These are phyloP conservation scores for Backusella morwellensis DNA, from an alignment of 192 early-diverging fungal species.

Conservation along the genomic window DNA sequence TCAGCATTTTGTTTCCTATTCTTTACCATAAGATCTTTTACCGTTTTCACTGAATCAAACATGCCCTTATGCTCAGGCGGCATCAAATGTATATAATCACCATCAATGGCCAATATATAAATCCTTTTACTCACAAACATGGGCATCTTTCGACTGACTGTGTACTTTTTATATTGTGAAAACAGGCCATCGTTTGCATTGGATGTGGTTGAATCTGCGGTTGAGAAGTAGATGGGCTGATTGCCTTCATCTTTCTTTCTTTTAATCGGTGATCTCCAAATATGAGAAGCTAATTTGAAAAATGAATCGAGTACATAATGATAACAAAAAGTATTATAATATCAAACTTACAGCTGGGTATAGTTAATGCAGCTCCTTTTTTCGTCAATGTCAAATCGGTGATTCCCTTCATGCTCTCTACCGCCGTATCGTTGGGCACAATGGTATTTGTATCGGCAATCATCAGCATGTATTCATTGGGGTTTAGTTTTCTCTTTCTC, in stretches of 20 bases:
- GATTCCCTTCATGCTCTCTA: slow-evolving; percentile 61
- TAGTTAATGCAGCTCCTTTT: slow-evolving; percentile 41
- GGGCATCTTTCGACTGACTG: slow-evolving; percentile 78
- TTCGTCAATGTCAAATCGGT: slow-evolving; percentile 75
- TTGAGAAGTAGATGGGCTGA: slow-evolving; percentile 31
- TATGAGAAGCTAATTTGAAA: slow-evolving; percentile 12
- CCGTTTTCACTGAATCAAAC: slow-evolving; percentile 83
- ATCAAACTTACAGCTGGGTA: slow-evolving; percentile 30
- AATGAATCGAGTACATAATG: neutral
- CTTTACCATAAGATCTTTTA: slow-evolving; percentile 29
- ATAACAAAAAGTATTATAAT: neutral
- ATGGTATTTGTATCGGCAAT: slow-evolving; percentile 75
- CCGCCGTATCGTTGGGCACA: slow-evolving; percentile 74
- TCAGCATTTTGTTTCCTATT: slow-evolving; percentile 6
- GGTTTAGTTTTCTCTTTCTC: slow-evolving; percentile 81
- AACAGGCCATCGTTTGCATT: slow-evolving; percentile 21
- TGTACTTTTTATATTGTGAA: slow-evolving; percentile 65
- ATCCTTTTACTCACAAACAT: slow-evolving; percentile 86
- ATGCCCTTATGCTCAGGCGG: slow-evolving; percentile 74
- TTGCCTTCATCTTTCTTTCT: slow-evolving; percentile 34
- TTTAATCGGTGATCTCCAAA: slow-evolving; percentile 40
- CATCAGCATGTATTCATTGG: slow-evolving; percentile 83
- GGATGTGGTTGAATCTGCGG: neutral
- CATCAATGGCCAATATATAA: slow-evolving; percentile 90
- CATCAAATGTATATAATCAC: slow-evolving; percentile 90